Evolutionary conservation across 1,284 basidiomycete genomes (phyloP).

Genomic region (Malassezia sympodialis): DNA sequence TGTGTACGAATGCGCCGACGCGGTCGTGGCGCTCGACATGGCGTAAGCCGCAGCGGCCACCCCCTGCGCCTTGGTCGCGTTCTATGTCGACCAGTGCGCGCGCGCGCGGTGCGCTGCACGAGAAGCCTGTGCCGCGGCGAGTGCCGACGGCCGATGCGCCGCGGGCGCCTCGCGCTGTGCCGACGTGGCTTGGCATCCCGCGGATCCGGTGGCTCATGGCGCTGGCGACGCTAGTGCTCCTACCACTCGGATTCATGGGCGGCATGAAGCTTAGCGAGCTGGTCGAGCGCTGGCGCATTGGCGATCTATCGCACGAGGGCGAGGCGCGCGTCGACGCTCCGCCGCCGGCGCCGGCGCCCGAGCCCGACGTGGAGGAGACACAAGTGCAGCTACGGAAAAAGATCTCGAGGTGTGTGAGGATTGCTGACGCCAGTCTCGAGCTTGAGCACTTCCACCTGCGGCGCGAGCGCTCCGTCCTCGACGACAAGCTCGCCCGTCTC

Average conservation of each 20-base stretch:
- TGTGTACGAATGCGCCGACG: conserved; percentile 6
- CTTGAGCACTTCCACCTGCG: conserved; percentile 20
- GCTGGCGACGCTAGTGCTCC: conserved; percentile 5
- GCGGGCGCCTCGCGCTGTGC: background rate
- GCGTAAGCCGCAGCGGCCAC: background rate
- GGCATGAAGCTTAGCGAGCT: conserved; percentile 14
- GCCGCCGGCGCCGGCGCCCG: background rate
- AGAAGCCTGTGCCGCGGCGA: conserved; percentile 7
- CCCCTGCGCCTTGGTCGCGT: background rate
- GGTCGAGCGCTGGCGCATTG: conserved; percentile 1
- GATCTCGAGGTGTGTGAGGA: conserved; percentile 8
- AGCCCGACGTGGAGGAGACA: background rate
- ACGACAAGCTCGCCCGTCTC: conserved; percentile 24
- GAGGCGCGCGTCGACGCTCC: background rate
- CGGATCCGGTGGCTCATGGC: conserved; percentile 8
- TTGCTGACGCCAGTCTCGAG: conserved; percentile 7
- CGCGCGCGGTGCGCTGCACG: background rate
- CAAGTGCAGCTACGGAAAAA: background rate
- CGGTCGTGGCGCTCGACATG: conserved; percentile 7
- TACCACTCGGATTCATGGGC: conserved; percentile 9
- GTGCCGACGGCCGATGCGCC: background rate
- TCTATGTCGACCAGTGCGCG: background rate
- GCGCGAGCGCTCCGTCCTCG: conserved; percentile 24
- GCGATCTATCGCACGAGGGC: conserved; percentile 12
- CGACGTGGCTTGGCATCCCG: conserved; percentile 2